Evolutionary conservation across 768 basidiomycete genomes (phyloP).

Genomic region (Rhodotorula diobovata): DNA sequence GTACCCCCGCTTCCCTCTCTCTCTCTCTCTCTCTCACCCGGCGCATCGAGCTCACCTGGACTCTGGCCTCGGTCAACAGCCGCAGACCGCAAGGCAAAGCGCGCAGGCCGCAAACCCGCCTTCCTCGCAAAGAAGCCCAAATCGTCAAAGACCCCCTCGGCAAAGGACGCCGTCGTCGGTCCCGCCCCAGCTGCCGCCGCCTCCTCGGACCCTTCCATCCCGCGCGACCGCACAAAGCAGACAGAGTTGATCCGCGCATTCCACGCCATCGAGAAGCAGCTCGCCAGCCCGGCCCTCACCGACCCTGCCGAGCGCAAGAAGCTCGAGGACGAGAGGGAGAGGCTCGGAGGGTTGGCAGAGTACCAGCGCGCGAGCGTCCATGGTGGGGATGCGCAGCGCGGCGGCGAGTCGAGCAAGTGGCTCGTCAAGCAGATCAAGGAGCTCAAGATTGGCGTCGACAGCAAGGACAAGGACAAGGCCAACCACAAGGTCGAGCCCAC

Average conservation of each 20-base stretch:
- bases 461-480: conserved; percentile 21
- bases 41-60: conserved; percentile 1
- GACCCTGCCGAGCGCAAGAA: conserved; percentile 23
- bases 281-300: conserved; percentile 20
- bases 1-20: not conserved
- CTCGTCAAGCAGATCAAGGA: conserved; percentile 36
- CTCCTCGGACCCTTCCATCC: not conserved
- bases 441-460: conserved; percentile 30
- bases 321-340: conserved; percentile 24
- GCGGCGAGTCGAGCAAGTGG: conserved; percentile 42
- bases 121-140: conserved; percentile 15
- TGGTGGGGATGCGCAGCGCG: conserved; percentile 36
- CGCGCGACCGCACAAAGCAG: conserved; percentile 5
- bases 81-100: conserved; percentile 24
- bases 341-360: conserved; percentile 37
- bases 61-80: not conserved
- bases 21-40: not conserved
- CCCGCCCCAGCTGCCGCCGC: too few relatives aligned
- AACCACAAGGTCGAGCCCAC: conserved; percentile 29
- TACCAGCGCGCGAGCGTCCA: conserved; percentile 41
- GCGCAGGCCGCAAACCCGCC: conserved; percentile 12
- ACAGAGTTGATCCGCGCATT: conserved; percentile 33
- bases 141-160: not conserved
- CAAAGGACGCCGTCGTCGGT: not conserved
- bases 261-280: conserved; percentile 41